Conservation (phyloP, 768 basidiomycete species). For the Lactarius trivialis region DNA sequence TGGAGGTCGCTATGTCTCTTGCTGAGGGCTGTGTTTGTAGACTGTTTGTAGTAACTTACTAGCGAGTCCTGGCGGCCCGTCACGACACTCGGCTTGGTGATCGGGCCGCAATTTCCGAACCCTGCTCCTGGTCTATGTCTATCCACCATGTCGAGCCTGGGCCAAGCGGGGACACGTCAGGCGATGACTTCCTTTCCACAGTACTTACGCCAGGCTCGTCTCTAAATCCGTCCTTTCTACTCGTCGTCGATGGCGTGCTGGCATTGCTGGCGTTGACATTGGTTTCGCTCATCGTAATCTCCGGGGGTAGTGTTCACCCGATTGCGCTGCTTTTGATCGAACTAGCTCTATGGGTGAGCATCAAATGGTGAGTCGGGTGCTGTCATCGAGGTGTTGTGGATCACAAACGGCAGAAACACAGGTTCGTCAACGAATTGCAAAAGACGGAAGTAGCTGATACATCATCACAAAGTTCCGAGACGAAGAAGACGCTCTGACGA, state of each 20-base stretch:
- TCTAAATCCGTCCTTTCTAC: conserved; percentile 60
- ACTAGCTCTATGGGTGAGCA: conserved; percentile 64
- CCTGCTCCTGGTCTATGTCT: no score
- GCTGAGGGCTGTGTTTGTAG: no score
- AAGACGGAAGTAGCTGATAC: neutral
- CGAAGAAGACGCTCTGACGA: conserved; percentile 16
- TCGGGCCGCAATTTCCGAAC: no score
- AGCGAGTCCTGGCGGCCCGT: no score
- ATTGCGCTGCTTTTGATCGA: conserved; percentile 60
- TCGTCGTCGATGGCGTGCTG: conserved; percentile 59
- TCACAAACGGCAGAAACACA: conserved; percentile 27
- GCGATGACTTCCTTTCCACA: conserved; percentile 40
- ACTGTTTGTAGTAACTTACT: no score
- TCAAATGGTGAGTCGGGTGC: conserved; percentile 59
- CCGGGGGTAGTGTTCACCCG: conserved; percentile 61
- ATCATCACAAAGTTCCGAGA: conserved; percentile 1
- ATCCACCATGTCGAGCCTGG: neutral
- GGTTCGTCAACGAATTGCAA: conserved; percentile 60
- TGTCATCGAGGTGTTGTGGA: neutral
- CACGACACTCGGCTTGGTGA: no score
- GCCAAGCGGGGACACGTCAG: neutral
- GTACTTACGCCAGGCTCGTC: conserved; percentile 73
- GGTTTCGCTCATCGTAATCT: conserved; percentile 49
- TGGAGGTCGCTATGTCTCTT: no score
- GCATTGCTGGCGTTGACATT: conserved; percentile 52